Percentiles rank a stretch among this genome's conserved stretches.
Evolutionary conservation across 2,329 filamentous ascomycete species (phyloP).

Genomic region (Ophiocordyceps sinensis): DNA sequence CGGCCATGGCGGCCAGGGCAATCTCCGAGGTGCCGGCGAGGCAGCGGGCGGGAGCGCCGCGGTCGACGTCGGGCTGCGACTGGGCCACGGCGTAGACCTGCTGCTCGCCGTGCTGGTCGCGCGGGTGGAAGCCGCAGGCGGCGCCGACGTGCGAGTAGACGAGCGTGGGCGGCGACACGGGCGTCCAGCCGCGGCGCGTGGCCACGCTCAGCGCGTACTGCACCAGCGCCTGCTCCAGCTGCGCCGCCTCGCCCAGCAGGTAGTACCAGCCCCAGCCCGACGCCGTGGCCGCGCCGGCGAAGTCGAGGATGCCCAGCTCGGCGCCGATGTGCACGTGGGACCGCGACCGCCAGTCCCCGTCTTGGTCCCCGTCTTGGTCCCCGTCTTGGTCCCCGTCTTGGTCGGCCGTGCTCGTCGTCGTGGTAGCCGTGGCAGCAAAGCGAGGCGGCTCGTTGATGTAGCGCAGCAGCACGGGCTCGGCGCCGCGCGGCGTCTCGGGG

Average conservation of each 20-base stretch:
- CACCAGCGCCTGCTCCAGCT: constrained; percentile 87
- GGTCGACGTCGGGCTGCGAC: constrained; percentile 42
- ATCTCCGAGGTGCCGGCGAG: constrained; percentile 91
- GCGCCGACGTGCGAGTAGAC: constrained; percentile 85
- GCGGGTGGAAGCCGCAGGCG: constrained; percentile 87
- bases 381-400: too few relatives aligned
- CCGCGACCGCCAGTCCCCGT: constrained; percentile 37
- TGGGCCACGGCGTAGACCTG: constrained; percentile 77
- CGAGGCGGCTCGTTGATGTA: constrained; percentile 64
- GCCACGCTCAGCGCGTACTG: constrained; percentile 71
- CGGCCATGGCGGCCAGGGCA: constrained; percentile 80
- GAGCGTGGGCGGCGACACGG: constrained; percentile 73
- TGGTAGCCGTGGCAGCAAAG: constrained; percentile 12
- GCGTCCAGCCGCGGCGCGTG: constrained; percentile 59
- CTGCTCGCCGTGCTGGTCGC: constrained; percentile 80
- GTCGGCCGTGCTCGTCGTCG: constrained; percentile 1
- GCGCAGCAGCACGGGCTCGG: constrained; percentile 48
- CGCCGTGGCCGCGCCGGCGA: constrained; percentile 63
- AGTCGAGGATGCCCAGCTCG: constrained; percentile 82
- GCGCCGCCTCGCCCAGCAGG: constrained; percentile 76
- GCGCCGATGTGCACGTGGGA: constrained; percentile 80
- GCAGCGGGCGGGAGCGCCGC: constrained; percentile 53
- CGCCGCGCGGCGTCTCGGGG: constrained; percentile 56
- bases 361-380: too few relatives aligned
- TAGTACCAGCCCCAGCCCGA: constrained; percentile 98